Evolutionary conservation across 1,139 yeast species (phyloP).

Genomic region (Magnusiomyces clavatus): DNA sequence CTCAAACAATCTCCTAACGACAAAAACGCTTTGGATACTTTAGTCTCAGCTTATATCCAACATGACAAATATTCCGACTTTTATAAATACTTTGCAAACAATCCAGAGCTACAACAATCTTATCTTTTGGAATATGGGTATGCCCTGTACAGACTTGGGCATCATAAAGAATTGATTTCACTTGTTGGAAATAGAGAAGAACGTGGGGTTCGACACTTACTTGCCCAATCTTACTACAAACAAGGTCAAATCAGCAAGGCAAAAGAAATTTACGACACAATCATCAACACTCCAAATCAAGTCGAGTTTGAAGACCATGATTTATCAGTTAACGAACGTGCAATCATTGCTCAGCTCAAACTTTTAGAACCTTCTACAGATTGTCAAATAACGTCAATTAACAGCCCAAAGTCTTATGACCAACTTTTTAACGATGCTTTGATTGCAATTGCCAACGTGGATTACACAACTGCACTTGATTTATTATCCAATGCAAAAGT

Average conservation of each 20-base stretch:
- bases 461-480: conserved; percentile 39
- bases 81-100: conserved; percentile 30
- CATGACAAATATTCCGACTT: conserved; percentile 63
- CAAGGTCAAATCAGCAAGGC: conserved; percentile 52
- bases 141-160: conserved; percentile 59
- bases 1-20: conserved; percentile 42
- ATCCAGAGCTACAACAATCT: conserved; percentile 11
- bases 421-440: conserved; percentile 63
- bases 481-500: conserved; percentile 46
- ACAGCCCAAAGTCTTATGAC: conserved; percentile 41
- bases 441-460: conserved; percentile 41
- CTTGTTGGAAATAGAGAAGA: conserved; percentile 26
- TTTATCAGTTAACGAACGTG: conserved; percentile 60
- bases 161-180: conserved; percentile 36
- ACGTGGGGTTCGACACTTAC: conserved; percentile 61
- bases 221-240: conserved; percentile 76
- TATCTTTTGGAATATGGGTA: conserved; percentile 51
- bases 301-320: conserved; percentile 42
- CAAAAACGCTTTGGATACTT: conserved; percentile 47
- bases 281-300: conserved; percentile 30
- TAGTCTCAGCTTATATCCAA: conserved; percentile 63
- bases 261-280: conserved; percentile 43
- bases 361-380: conserved; percentile 12
- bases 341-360: conserved; percentile 50
- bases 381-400: conserved; percentile 11